phyloP scores from a whole-genome alignment of 140 eudicot species.

The Cichorium intybus region DNA sequence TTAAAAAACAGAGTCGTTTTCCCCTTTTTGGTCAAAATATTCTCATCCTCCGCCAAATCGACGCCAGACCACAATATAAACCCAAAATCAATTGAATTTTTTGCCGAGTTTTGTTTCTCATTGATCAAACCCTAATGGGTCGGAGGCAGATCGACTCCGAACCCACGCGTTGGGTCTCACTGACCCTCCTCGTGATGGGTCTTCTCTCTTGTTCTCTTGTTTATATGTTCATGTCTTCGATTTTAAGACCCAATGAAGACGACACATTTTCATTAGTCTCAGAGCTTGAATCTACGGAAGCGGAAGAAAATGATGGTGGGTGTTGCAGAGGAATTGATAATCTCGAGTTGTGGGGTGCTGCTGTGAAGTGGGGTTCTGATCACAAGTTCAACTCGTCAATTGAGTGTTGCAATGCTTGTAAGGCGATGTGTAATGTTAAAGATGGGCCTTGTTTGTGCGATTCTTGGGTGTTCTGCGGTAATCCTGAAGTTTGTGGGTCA shows the following conservation, averaged over 20 bases:
- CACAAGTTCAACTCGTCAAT: conserved; percentile 61
- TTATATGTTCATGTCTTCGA: conserved; percentile 52
- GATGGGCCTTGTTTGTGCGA: conserved; percentile 92
- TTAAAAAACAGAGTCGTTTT: neutral
- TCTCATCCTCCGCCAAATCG: conserved; percentile 8
- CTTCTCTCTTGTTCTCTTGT: conserved; percentile 55
- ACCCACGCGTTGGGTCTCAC: conserved; percentile 53
- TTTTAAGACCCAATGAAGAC: conserved; percentile 34
- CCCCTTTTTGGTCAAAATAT: conserved; percentile 7
- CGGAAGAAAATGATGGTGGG: conserved; percentile 35
- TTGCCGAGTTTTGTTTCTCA: conserved; percentile 39
- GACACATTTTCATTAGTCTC: neutral
- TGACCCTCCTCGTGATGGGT: conserved; percentile 56
- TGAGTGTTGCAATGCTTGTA: conserved; percentile 87
- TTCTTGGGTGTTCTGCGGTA: conserved; percentile 93
- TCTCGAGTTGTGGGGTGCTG: conserved; percentile 90
- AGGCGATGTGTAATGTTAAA: conserved; percentile 68
- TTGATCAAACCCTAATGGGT: conserved; percentile 60
- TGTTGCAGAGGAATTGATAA: conserved; percentile 84
- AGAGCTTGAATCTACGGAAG: conserved; percentile 15
- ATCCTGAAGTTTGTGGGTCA: conserved; percentile 56
- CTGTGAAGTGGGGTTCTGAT: conserved; percentile 90
- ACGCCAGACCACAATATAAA: conserved; percentile 1
- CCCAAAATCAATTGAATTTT: conserved; percentile 11
- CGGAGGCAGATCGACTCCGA: conserved; percentile 62